Base-by-base conservation (phyloP, 2,329 filamentous ascomycete species). In the Drechmeria coniospora region DNA sequence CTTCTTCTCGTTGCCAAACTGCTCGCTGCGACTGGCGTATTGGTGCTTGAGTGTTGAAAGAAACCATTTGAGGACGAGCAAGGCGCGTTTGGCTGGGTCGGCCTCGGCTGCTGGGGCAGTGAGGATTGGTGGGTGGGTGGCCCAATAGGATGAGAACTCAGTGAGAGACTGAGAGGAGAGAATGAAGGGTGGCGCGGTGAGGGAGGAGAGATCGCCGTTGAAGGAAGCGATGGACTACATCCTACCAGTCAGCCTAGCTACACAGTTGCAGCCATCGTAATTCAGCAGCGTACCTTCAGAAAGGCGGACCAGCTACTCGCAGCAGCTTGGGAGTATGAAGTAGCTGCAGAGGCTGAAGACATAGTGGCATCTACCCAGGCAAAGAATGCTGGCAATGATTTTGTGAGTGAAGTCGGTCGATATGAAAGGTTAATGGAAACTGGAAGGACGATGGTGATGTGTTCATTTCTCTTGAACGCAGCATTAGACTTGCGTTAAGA, bases 11-110 rank as follows among this genome's bases (percentile, higher is more conserved):
- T 83, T 90, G 27, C 83, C 84, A 37, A 66, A 74, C 42, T 74
- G 61, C 41, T 94, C 86, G 48, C 81, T 92, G 33, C 68, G 65
- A 45, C 63, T 72, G 32, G 70, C 69, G 44, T 76, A 74, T 50
- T 92, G 83, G 54, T 92, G 82, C 60, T 90, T 92, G 28, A 95
- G 64, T 4, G 86, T 93, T 45, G 75, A 86, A 30, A 95, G 59
- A 59, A 94, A 95, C 87, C 87, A 95, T 55, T 87, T 92, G 43
- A 94, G 61, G n/a, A 95, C 87, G 19, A 87, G 63, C 39, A 92
- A 57, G 13, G 82, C 77, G 35, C 87, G 74, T 61, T 83, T 90
- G 43, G 79, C 72, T 1, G 84, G 69, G 49, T 92, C 79, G 28
- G 74, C 44, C 51, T 93, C 84, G 32, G 67, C 65, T 26, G 83